phyloP scores from a whole-genome alignment of 2,329 filamentous ascomycete species.

The Aspergillus calidoustus region DNA sequence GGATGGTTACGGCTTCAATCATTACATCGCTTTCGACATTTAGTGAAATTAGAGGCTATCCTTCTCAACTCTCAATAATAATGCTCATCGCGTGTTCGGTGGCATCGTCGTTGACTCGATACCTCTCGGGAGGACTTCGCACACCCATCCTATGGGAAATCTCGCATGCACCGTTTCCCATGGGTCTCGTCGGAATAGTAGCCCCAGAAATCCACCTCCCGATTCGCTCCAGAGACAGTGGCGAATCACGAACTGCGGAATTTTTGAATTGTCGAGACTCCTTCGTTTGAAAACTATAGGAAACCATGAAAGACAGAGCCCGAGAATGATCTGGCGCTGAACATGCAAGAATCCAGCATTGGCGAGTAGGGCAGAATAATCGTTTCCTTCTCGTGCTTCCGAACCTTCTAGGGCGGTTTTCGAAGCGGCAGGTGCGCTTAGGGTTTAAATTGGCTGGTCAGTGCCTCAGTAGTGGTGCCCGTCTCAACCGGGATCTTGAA shows the following conservation, averaged over 20 bases:
- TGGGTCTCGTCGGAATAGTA: background rate
- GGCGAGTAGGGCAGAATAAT: background rate
- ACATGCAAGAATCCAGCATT: background rate
- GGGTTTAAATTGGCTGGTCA: conserved; percentile 9
- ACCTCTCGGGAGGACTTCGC: background rate
- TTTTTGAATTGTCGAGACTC: background rate
- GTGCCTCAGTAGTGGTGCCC: background rate
- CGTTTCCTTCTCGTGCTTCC: conserved; percentile 1
- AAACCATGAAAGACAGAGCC: background rate
- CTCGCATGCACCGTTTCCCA: conserved; percentile 3
- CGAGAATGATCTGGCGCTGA: background rate
- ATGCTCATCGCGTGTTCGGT: background rate
- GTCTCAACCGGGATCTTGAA: background rate
- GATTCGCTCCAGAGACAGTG: conserved; percentile 1
- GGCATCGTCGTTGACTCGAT: background rate
- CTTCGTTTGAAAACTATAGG: background rate
- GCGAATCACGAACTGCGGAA: background rate
- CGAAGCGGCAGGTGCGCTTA: conserved; percentile 22
- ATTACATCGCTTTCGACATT: background rate
- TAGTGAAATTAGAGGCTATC: too few relatives aligned
- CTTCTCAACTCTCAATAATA: background rate
- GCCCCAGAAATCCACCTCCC: background rate
- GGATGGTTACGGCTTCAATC: background rate
- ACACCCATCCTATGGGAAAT: conserved; percentile 1
- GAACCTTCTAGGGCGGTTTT: conserved; percentile 17